These are phyloP conservation scores for Lactarius akahatsu DNA, from an alignment of 768 basidiomycete genomes.

Conservation along the genomic window DNA sequence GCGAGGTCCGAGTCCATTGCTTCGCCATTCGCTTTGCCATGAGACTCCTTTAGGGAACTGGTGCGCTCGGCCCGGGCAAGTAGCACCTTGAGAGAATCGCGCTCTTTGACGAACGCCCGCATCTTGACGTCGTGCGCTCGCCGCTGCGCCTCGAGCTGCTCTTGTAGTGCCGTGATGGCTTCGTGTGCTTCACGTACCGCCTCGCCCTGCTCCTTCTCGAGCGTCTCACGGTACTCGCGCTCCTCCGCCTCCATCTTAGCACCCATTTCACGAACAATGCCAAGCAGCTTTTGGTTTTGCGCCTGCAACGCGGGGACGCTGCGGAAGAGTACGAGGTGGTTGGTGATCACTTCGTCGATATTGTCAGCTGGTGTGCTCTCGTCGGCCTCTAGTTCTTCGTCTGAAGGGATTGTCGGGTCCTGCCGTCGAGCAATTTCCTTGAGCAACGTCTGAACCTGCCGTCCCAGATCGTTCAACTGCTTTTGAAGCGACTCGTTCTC, in stretches of 20 bases:
- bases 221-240: slow-evolving; percentile 63
- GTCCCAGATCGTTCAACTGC: slow-evolving; percentile 27
- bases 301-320: slow-evolving; percentile 79
- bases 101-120: slow-evolving; percentile 81
- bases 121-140: slow-evolving; percentile 66
- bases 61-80: slow-evolving; percentile 53
- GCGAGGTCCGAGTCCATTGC: slow-evolving; percentile 41
- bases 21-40: slow-evolving; percentile 28
- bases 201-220: slow-evolving; percentile 73
- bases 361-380: slow-evolving; percentile 51
- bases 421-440: slow-evolving; percentile 80
- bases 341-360: slow-evolving; percentile 81
- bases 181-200: slow-evolving; percentile 88
- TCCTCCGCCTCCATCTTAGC: slow-evolving; percentile 84
- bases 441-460: slow-evolving; percentile 77
- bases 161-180: slow-evolving; percentile 74
- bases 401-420: slow-evolving; percentile 76
- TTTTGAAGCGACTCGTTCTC: slow-evolving; percentile 28
- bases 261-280: slow-evolving; percentile 80
- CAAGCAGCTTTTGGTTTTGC: slow-evolving; percentile 88
- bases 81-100: slow-evolving; percentile 80
- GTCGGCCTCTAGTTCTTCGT: slow-evolving; percentile 53
- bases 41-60: slow-evolving; percentile 29
- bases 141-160: slow-evolving; percentile 77
- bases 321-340: slow-evolving; percentile 83